Evolutionary conservation across 257 asterid species (phyloP), one percentile per base, ranked within the genome.

Genomic region (Solanum virginianum): DNA sequence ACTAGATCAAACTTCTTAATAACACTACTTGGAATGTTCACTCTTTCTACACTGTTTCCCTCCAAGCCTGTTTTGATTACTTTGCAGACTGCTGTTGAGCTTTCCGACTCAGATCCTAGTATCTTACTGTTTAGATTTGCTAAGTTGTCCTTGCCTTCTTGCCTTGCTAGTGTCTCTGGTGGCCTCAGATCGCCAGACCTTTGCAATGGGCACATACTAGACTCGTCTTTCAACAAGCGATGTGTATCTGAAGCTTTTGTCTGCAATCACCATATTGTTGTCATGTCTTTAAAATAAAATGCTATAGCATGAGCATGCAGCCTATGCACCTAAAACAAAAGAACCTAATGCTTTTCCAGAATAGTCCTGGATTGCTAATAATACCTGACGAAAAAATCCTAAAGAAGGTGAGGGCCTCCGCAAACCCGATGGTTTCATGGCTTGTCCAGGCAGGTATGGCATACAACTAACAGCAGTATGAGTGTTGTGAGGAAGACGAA

Each of bases 381-480:
- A 74, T 91, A 97, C 99, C 99, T 93, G 97, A 86, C 93, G 77
- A 84, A 97, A 97, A 91, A 89, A 95, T 80, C 98, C 94, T 87
- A 97, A 85, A 53, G 99, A 97, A 45, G 99, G 99, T 49, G 99
- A 97, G 10, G 99, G 98, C 98, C 89, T 93, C 89, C 99, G 90
- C 90, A 97, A 86, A 66, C 98, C 94, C 7, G 99, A 93, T 82
- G 98, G 97, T 86, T 91, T 95, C 72, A 71, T 81, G 10, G 89
- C 84, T 84, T 86, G 92, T 77, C 85, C 74, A 80, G 83, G 92
- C 55, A 53, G 72, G 75, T 89, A 88, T 72, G 88, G 93, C 91
- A 80, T 53, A 81, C 32, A 84, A 68, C 79, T 88, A 41, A 90
- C 92, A 70, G 86, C 77, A 68, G 47, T 85, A 68, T 51, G 87